Evolutionary conservation across 352 stramenopile genomes (phyloP), one percentile per base, ranked within the genome.

Genomic region (Globisporangium takayamanum): DNA sequence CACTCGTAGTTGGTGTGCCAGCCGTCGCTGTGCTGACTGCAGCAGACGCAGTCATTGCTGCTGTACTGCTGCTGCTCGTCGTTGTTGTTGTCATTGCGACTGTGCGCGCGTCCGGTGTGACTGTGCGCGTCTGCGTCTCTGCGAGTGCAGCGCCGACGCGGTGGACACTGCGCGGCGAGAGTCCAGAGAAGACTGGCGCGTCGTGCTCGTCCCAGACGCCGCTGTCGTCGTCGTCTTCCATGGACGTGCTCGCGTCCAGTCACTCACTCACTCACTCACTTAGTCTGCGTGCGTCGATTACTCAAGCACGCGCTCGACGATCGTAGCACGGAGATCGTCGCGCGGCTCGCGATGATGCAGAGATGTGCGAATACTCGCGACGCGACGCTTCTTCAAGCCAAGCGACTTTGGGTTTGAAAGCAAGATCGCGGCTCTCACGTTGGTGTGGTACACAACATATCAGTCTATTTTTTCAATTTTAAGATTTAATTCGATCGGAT

Each of bases 151-250:
- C 28, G 28, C 64, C 57, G 33, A 68, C 30, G 28, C 53, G 36
- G 50, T 57, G 57, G 50, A 57, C 60, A 48, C 46, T 62, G 39
- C 54, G 60, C 53, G 60, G 60, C 22, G 53, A 62, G 54, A 65
- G n/a, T 5, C 53, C 53, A 1, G 53, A 30, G 46, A 65, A 61
- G 33, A 62, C 60, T 42, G 60, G 41, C 41, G 48, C 53, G 42
- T 65, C 59, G 3, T 50, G 53, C 33, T 64, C 59, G 42, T 60
- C 59, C 28, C 49, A n/a, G 22, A 52, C 39, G 57, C 16, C n/a
- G 44, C 20, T 20, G 41, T 36, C 42, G 22, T 53, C 45, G 30
- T 57, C 57, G 49, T 48, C 28, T 14, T 46, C 49, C 50, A 63
- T 57, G 48, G 12, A 25, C 15, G 33, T 12, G 37, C 44, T 25